Base-by-base conservation (phyloP, 768 basidiomycete species). In the Trametes cubensis region DNA sequence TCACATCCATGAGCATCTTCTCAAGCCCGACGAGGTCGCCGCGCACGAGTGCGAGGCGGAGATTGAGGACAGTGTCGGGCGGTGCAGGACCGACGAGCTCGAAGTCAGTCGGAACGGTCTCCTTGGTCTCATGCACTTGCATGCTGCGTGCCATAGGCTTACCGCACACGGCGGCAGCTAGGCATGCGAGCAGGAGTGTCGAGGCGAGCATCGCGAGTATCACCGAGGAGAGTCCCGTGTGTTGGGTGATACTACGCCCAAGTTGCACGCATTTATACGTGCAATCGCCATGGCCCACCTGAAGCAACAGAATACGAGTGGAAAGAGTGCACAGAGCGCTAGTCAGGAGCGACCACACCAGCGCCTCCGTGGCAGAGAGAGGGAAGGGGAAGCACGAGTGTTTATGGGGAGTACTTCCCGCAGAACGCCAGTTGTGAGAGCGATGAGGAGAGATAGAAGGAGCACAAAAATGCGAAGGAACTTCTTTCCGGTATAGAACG, bases 41-140 rank as follows among this genome's bases (percentile, higher is more conserved):
- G 55, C 74, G 74, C 21, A 68, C 69, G 51, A 80, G 71, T 4
- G 72, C 78, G 51, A 80, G 62, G 46, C 76, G 75, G 45, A 80
- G 67, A 55, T 72, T 74, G 42, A 81, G 69, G 15, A 67, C 61
- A 0, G 71, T 63, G 55, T 74, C 70, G 2, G 69, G 61, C 6
- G 72, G 52, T 2, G 77, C 75, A 38, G 71, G 49, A 21, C 75
- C 75, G 17, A 60, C 61, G 46, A 61, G 56, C 20, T 67, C 55
- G 66, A 77, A 78, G 20, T 69, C 71, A 2, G 62, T 40, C 6
- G 77, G 77, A 18, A 69, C 64, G 0, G 47, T 41, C 2, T 63
- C 54, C n/a, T 70, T 67, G 18, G 66, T 51, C 52, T 76, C 76
- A 58, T 73, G 76, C 38, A 77, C 69, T 52, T 56, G 62, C 70